Evolutionary conservation across 2,329 filamentous ascomycete species (phyloP).

Genomic region (Penicillium sp.): DNA sequence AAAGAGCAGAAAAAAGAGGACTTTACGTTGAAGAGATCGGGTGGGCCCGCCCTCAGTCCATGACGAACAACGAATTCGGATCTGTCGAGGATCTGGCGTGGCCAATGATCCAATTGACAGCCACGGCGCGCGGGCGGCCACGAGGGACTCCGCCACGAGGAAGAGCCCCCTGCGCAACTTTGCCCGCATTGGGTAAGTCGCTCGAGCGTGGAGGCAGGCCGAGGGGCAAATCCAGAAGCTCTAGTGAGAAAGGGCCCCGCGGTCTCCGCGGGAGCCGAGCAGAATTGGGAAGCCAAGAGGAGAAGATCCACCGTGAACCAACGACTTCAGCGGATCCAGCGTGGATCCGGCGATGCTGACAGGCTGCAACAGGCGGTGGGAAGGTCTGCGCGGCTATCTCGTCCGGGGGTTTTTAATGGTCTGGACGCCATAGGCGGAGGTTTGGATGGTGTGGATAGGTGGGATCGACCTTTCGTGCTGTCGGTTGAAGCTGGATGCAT

Average conservation of each 20-base stretch:
- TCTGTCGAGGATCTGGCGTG: background rate
- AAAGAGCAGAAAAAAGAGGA: background rate
- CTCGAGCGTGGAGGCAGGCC: constrained; percentile 17
- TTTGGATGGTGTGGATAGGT: background rate
- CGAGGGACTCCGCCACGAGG: background rate
- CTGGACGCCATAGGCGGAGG: background rate
- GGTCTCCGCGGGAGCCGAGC: constrained; percentile 18
- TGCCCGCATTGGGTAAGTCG: constrained; percentile 24
- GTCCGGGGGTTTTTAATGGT: background rate
- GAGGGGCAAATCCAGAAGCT: background rate
- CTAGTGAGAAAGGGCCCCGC: constrained; percentile 1
- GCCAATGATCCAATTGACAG: constrained; percentile 15
- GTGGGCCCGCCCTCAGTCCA: constrained; percentile 6
- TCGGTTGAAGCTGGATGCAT: background rate
- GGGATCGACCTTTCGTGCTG: no score
- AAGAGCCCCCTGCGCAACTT: constrained; percentile 11
- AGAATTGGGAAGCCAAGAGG: constrained; percentile 31
- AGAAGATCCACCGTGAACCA: constrained; percentile 11
- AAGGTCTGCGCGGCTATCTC: background rate
- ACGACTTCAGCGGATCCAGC: background rate
- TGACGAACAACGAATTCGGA: background rate
- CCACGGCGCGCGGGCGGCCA: constrained; percentile 6
- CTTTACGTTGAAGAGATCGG: background rate
- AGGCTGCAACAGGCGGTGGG: background rate
- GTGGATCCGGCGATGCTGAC: background rate